Conservation (phyloP, 768 basidiomycete genomes). For the Boletellus sp. region DNA sequence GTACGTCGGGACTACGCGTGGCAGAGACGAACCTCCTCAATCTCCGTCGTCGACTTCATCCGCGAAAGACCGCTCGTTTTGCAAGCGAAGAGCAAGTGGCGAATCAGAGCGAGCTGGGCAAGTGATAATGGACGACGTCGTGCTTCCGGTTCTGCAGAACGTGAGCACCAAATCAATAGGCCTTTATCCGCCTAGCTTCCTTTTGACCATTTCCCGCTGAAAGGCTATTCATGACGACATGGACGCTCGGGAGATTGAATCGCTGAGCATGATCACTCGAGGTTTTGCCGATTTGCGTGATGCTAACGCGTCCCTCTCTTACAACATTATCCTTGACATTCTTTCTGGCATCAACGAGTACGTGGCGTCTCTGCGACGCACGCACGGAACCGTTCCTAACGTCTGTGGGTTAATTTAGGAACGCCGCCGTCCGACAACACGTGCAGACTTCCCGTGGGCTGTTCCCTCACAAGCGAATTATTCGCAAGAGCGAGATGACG, state of each 20-base stretch:
- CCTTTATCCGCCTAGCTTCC: neutral
- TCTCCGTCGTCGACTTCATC: constrained; percentile 46
- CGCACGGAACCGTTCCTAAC: constrained; percentile 2
- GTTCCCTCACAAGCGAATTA: constrained; percentile 79
- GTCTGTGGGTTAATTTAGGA: constrained; percentile 44
- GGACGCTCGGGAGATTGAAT: constrained; percentile 85
- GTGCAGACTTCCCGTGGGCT: constrained; percentile 75
- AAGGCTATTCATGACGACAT: constrained; percentile 79
- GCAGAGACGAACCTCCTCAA: constrained; percentile 46
- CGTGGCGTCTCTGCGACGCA: constrained; percentile 33
- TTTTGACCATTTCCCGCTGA: constrained; percentile 5
- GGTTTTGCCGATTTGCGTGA: constrained; percentile 86
- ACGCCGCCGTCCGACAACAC: constrained; percentile 72
- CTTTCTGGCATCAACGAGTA: constrained; percentile 90
- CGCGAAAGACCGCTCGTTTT: constrained; percentile 35
- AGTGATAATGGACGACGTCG: constrained; percentile 75
- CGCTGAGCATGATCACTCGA: constrained; percentile 82
- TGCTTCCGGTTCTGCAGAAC: constrained; percentile 73
- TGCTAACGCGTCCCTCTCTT: constrained; percentile 80
- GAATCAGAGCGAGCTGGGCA: constrained; percentile 63
- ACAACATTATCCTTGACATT: constrained; percentile 85
- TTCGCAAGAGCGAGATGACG: constrained; percentile 82
- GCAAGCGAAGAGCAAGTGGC: constrained; percentile 49
- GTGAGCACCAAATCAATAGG: constrained; percentile 40
- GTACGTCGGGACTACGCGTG: constrained; percentile 69